phyloP scores from a whole-genome alignment of 495 filamentous ascomycete genomes.

The Pyrenula aspistea region DNA sequence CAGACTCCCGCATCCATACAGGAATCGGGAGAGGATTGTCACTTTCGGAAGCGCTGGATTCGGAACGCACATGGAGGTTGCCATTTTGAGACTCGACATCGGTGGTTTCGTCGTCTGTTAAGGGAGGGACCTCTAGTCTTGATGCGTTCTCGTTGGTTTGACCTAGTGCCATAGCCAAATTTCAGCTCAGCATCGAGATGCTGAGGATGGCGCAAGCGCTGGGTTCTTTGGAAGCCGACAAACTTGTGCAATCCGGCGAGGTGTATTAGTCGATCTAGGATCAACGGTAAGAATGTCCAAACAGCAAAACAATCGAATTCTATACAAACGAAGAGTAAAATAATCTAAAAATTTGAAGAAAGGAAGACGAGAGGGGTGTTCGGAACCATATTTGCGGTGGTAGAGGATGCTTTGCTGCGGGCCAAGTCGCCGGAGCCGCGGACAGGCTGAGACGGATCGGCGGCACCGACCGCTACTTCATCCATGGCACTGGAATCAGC shows the following conservation, averaged over 20 bases:
- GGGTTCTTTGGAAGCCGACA: not conserved
- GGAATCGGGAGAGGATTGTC: slow-evolving; percentile 17
- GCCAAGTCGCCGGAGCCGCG: not conserved
- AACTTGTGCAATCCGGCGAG: too few species aligned
- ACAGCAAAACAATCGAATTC: too few species aligned
- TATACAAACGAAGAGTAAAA: too few species aligned
- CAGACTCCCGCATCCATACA: slow-evolving; percentile 41
- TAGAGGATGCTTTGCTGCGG: too few species aligned
- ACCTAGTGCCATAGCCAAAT: slow-evolving; percentile 14
- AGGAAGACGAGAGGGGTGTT: too few species aligned
- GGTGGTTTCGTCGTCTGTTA: slow-evolving; percentile 24
- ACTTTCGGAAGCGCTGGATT: slow-evolving; percentile 1
- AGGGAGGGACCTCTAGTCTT: slow-evolving; percentile 22
- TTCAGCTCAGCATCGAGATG: not conserved
- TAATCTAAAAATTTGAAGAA: too few species aligned
- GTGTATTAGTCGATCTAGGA: too few species aligned
- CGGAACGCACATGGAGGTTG: slow-evolving; percentile 13
- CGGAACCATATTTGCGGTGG: too few species aligned
- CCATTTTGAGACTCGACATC: slow-evolving; percentile 28
- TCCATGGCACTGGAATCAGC: too few species aligned
- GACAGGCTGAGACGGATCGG: not conserved
- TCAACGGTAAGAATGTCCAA: too few species aligned
- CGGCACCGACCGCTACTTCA: too few species aligned
- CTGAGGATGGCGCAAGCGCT: not conserved
- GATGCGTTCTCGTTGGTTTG: slow-evolving; percentile 22